Evolutionary conservation across 2,329 filamentous ascomycete species (phyloP).

Genomic region (Diaporthe vaccinii): DNA sequence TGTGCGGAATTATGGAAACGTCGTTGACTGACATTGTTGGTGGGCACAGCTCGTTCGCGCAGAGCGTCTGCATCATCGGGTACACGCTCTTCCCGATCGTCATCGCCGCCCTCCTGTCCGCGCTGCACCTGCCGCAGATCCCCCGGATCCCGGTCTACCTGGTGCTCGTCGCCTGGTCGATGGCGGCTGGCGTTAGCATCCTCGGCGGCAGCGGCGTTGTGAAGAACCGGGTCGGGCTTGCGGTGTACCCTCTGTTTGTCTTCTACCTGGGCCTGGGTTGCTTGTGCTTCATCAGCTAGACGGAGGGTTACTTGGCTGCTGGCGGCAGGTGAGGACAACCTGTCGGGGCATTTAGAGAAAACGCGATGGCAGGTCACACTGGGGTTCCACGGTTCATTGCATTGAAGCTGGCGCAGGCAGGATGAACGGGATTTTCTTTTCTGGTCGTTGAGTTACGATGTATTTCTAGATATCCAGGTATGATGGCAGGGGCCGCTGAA

Average conservation of each 20-base stretch:
- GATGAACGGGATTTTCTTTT: constrained; percentile 30
- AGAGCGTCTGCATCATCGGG: constrained; percentile 97
- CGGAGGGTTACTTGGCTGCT: background rate
- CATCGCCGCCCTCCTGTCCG: constrained; percentile 90
- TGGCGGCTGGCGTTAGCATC: constrained; percentile 96
- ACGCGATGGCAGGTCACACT: constrained; percentile 14
- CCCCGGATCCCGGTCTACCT: constrained; percentile 91
- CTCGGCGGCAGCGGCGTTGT: constrained; percentile 95
- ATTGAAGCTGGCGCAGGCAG: constrained; percentile 39
- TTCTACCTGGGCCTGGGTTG: constrained; percentile 96
- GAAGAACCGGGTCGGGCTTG: constrained; percentile 92
- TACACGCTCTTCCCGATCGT: constrained; percentile 98
- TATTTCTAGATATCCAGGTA: constrained; percentile 38
- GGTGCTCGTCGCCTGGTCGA: constrained; percentile 89
- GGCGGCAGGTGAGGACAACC: background rate
- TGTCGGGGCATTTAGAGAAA: background rate
- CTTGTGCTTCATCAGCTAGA: constrained; percentile 95
- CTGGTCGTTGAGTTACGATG: constrained; percentile 19
- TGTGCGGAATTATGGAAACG: constrained; percentile 39
- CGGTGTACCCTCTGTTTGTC: constrained; percentile 93
- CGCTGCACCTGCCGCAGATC: constrained; percentile 82
- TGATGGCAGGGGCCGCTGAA: constrained; percentile 24
- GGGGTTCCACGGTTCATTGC: constrained; percentile 33
- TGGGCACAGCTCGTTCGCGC: constrained; percentile 86
- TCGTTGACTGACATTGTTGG: constrained; percentile 27